Evolutionary conservation across 352 stramenopile species (phyloP), one percentile per base, ranked within the genome.

Genomic region (Phytophthora uliginosa): DNA sequence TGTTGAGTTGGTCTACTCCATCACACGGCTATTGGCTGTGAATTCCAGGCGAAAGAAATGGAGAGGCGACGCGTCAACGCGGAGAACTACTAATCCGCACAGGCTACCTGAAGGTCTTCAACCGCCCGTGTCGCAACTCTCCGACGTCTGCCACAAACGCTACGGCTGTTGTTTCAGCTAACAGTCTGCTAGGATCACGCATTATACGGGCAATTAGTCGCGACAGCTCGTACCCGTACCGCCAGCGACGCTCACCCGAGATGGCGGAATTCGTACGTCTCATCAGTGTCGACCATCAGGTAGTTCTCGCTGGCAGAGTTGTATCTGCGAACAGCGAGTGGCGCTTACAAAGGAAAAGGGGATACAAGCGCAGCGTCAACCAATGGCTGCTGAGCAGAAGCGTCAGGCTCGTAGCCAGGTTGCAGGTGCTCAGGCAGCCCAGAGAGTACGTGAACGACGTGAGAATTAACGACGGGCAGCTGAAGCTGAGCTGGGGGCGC

Each of bases 41-140:
- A 6, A 7, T 31, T 31, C 26, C 34, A 94, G 86, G 84, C 45
- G 79, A 83, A 70, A 80, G 78, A 17, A 82, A 94, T 68, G 84
- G 82, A 68, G 72, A 85, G 24, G 79, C 82, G n/a, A 84, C 79
- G 59, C 74, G 74, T 10, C 71, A 82, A 67, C 81, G 84, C 2
- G 79, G 88, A 1, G 75, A 87, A 55, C 59, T 90, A 36, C 73
- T 88, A 4, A 60, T 82, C 18, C 85, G 77, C 53, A 83, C 82
- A 15, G 73, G 71, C 18, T 90, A 91, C 52, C 80, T 82, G 4
- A 69, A 82, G 24, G 73, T 67, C 17, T 82, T 80, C 18, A 74
- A 80, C 38, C 47, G 58, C 31, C 64, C 66, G 28, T 48, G 63
- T 26, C 59, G 63, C 7, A 79, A 45, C 15, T 59, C 45, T 2